Base-by-base conservation (phyloP, 2,329 filamentous ascomycete species). In the Fusarium napiforme region DNA sequence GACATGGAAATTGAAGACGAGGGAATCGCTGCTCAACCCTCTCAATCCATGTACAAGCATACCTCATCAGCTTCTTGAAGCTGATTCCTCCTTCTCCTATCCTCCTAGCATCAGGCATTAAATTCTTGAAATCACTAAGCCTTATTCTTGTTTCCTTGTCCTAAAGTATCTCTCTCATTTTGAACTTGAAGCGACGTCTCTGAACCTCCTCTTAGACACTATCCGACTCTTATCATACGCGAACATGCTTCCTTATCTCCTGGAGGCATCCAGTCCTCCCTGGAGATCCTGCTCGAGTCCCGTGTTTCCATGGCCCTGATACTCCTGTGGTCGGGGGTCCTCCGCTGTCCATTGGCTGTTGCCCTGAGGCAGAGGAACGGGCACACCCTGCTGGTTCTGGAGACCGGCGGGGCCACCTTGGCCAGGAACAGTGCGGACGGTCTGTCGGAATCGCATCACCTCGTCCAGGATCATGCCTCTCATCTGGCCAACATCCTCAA, bases 391-490 rank as follows among this genome's bases (percentile, higher is more conserved):
- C 69, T 84, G 84, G 36, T 78, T 83, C 39, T 79, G 81, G 23
- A 77, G 82, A 43, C 76, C 79, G 28, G 73, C 77, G 28, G 77
- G 79, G 56, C 75, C 78, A 21, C 75, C 79, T 16, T 78, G 68
- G 23, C 84, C 85, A 14, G 87, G 86, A 1, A 83, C 86, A 30
- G 85, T 89, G 57, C 88, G 85, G 18, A 90, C 89, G 37, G 82
- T 77, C 79, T 90, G 87, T 72, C 96, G 91, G 90, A 99, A 99
- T 74, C 91, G 89, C 80, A 91, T 88, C 55, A 99, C 96, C 83
- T 99, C 96, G n/a, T 96, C 93, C 67, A 98, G 87, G 74, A 99
- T 99, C 94, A 98, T 97, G 83, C 92, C 92, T 81, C 96, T 93
- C 95, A 99, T 98, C 77, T 98, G 93, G 28, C 87, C 89, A 26